Conservation (phyloP, 306 rosid species). For the Sphenostylis stenocarpa region DNA sequence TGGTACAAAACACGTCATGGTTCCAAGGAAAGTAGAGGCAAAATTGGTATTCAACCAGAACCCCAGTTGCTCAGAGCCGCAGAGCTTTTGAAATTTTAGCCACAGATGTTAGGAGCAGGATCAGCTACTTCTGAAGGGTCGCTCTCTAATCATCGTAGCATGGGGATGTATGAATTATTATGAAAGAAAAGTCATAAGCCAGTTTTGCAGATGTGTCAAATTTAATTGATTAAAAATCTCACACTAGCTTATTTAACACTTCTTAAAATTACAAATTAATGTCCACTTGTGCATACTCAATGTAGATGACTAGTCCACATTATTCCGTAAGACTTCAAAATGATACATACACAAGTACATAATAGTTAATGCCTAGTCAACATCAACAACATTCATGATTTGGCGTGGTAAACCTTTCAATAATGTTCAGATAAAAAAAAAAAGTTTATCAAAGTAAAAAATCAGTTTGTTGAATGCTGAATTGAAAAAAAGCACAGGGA, state of each 20-base stretch:
- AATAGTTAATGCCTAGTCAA: constrained; percentile 24
- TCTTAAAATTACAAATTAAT: background rate
- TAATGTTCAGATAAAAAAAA: constrained; percentile 23
- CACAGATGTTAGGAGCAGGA: constrained; percentile 54
- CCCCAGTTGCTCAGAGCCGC: constrained; percentile 40
- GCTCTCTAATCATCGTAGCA: constrained; percentile 49
- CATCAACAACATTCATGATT: constrained; percentile 35
- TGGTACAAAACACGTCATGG: constrained; percentile 37
- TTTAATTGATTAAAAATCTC: constrained; percentile 21
- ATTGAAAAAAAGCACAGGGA: constrained; percentile 7
- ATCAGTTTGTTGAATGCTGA: background rate
- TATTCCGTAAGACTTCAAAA: constrained; percentile 21
- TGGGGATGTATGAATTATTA: constrained; percentile 32
- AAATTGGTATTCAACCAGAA: constrained; percentile 46
- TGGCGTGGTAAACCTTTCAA: constrained; percentile 34
- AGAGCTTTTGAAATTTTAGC: constrained; percentile 56
- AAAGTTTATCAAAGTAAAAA: background rate
- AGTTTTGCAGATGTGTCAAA: constrained; percentile 35
- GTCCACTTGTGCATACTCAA: constrained; percentile 8
- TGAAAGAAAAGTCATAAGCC: constrained; percentile 24
- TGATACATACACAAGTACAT: constrained; percentile 13
- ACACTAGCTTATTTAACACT: background rate
- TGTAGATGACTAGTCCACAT: constrained; percentile 22
- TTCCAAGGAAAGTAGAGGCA: constrained; percentile 30
- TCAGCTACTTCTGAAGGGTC: constrained; percentile 44